Base-by-base conservation (phyloP, 75 land plant genomes). In the Selaginella moellendorffii region DNA sequence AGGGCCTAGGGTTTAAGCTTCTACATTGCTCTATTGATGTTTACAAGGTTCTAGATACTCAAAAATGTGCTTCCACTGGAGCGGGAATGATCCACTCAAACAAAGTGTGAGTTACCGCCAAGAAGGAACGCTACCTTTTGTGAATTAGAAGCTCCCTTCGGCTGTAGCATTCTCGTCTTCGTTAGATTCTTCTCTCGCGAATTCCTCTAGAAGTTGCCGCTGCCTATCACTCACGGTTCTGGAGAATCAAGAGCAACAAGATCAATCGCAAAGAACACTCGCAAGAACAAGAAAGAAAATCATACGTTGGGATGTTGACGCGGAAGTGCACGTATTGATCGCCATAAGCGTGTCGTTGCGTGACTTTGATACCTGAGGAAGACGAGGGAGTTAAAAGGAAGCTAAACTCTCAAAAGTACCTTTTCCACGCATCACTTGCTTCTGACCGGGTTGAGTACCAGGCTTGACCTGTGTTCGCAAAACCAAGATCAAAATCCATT, bases 371-470 rank as follows among this genome's bases (percentile, higher is more conserved):
- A n/a, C n/a, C n/a, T n/a, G n/a, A n/a, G n/a, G n/a, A 58, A 64
- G 71, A 26, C 14, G 28, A 18, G 88, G 80, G 56, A 26, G 1
- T 9, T 1, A 9, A 9, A 1, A 5, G 25, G 25, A 24, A 5
- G 25, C 1, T 20, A 1, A 24, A 9, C 26, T 31, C 1, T 29
- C 1, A n/a, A 27, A 29, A 63, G 51, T 74, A 87, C 91, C 97
- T 81, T 91, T 91, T 46, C 83, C 87, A 70, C 76, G 84, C 60
- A 91, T 54, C 56, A 85, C 80, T 29, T 84, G 86, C 81, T 87
- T 88, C 63, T 91, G 97, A 59, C 88, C 88, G 62, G 88, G 93
- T 59, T 91, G 97, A 46, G 97, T 91, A 18, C 97, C 97, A 67
- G 80, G 75, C n/a, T 81, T 80, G 56, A 90, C 86, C 96, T 90